A percentile compares a stretch with the other conserved stretches of the same genome.
phyloP scores from a whole-genome alignment of 2,329 filamentous ascomycete genomes.

The Cercospora nicotianae region DNA sequence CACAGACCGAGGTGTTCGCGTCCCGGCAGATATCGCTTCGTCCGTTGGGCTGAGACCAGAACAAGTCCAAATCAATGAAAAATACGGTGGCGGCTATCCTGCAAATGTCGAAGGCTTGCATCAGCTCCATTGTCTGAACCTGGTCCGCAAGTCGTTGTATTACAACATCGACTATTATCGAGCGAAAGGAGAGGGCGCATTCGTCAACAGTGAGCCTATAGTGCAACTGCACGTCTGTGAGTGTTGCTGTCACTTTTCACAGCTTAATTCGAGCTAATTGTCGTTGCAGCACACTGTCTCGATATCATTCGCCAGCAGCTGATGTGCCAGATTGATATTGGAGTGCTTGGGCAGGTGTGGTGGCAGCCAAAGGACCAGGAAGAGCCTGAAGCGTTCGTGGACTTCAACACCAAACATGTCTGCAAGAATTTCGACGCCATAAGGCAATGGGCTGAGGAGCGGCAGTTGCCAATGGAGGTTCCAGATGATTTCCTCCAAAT shows the following conservation, averaged over 20 bases:
- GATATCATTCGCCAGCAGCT: constrained; percentile 64
- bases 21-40: constrained; percentile 21
- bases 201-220: constrained; percentile 57
- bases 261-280: constrained; percentile 5
- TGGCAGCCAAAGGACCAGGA: constrained; percentile 45
- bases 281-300: constrained; percentile 56
- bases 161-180: constrained; percentile 64
- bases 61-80: constrained; percentile 57
- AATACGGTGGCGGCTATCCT: constrained; percentile 60
- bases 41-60: constrained; percentile 53
- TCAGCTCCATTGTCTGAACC: constrained; percentile 61
- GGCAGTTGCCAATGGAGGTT: constrained; percentile 52
- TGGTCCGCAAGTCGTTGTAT: constrained; percentile 59
- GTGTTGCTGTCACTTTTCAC: constrained; percentile 31
- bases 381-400: constrained; percentile 54
- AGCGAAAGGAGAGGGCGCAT: constrained; percentile 52
- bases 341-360: constrained; percentile 64
- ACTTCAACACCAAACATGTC: constrained; percentile 62
- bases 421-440: constrained; percentile 61
- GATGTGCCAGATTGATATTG: constrained; percentile 64
- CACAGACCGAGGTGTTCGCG: constrained; percentile 15
- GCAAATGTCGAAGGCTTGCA: constrained; percentile 60
- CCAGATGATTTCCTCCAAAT: constrained; percentile 24
- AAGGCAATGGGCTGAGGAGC: constrained; percentile 54
- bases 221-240: constrained; percentile 59